Evolutionary conservation across 2,329 filamentous ascomycete genomes (phyloP), one percentile per base, ranked within the genome.

Genomic region (Ceratocystis variospora): DNA sequence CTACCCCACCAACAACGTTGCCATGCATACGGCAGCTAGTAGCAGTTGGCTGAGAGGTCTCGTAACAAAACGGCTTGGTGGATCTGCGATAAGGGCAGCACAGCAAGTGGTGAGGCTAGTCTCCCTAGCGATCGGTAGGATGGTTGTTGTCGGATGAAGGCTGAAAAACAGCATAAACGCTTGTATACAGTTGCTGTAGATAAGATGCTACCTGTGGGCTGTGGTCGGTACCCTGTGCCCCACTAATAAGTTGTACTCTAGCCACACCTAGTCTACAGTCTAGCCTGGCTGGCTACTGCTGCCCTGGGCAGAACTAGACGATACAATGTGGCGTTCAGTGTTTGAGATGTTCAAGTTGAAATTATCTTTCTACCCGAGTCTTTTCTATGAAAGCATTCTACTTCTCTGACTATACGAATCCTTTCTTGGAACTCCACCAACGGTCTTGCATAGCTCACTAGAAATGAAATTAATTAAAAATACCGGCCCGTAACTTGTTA

Each of bases 1-100:
- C 33, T 37, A 55, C 55, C 61, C 61, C 64, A 64, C 62, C 44
- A 63, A 17, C 46, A 62, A 68, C 45, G 63, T 68, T 69, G 67
- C 64, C 64, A 69, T 70, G 44, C 63, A 67, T 25, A 19, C 37
- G 37, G 2, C 31, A 59, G 61, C 28, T 59, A 25, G 53, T 31
- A 7, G 46, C 19, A 50, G 46, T 28, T 57, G 53, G 53, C 53
- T 19, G 45, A 17, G 45, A 19, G 37, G 10, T 37, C 37, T 37
- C 37, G 37, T 50, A 22, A n/a, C 46, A 8, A 50, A 37, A 37
- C 37, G 10, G 37, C 37, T 37, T 10, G 10, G 3, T 12, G 10
- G 37, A 37, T 37, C 3, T 37, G 37, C 4, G 37, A 37, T 37
- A 12, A 3, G 37, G 1, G 37, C 37, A 12, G 3, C 4, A 37